Conservation (phyloP, 23 red algal genomes). For the Gracilaria domingensis region DNA sequence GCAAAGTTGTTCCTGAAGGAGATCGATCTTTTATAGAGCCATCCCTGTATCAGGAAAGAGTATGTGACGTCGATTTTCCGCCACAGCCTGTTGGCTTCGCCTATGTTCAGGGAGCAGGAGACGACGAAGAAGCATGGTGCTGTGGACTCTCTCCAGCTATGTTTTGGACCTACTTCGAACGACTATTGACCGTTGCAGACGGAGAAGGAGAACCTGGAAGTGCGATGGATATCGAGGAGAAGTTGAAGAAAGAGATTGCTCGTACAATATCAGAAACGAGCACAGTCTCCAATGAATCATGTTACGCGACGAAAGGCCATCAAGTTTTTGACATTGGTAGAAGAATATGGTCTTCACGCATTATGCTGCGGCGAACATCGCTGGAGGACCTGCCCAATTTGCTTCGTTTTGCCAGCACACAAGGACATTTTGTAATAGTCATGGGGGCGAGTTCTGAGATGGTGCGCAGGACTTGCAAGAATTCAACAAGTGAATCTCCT, state of each 20-base stretch:
- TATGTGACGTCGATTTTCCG: slow-evolving; percentile 49
- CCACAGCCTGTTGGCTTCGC: slow-evolving; percentile 45
- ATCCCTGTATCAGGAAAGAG: background rate
- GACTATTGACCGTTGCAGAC: background rate
- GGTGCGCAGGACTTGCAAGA: background rate
- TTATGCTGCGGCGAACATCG: background rate
- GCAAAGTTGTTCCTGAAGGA: slow-evolving; percentile 26
- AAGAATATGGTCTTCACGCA: slow-evolving; percentile 15
- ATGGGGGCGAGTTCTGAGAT: background rate
- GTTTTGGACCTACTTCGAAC: slow-evolving; percentile 55
- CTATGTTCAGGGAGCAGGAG: slow-evolving; percentile 76
- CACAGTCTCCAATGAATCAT: background rate
- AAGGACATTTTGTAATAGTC: slow-evolving; percentile 2
- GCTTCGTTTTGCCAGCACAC: background rate
- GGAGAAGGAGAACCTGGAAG: slow-evolving; percentile 3
- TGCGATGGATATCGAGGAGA: slow-evolving; percentile 21
- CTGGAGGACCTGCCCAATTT: background rate
- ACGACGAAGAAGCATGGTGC: slow-evolving; percentile 80
- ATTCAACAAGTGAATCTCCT: background rate
- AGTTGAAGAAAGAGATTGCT: slow-evolving; percentile 8
- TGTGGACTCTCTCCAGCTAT: slow-evolving; percentile 36
- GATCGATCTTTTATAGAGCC: slow-evolving; percentile 60
- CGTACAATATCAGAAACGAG: background rate
- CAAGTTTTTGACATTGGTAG: background rate
- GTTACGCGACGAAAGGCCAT: background rate